Conservation (phyloP, 139 green algal genomes). For the Volvox africanus region DNA sequence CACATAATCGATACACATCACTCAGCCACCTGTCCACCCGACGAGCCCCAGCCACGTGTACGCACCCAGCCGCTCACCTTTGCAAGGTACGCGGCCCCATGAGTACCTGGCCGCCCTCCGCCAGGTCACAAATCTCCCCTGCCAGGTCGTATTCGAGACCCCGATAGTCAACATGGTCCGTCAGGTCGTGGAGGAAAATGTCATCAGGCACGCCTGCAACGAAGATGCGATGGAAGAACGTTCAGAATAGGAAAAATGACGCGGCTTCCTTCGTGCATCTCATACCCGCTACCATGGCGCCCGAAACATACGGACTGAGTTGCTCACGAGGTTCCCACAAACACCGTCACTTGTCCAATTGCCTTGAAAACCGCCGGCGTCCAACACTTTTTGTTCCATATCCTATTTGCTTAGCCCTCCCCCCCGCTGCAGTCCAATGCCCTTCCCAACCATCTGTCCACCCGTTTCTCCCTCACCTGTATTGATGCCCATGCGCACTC, state of each 20-base stretch:
- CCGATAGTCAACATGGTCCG: constrained; percentile 67
- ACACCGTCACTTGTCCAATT: too few species aligned
- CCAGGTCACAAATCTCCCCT: constrained; percentile 60
- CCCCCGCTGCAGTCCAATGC: too few species aligned
- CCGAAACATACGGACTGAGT: too few species aligned
- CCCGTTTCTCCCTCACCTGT: constrained; percentile 42
- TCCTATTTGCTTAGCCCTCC: too few species aligned
- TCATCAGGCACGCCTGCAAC: constrained; percentile 59
- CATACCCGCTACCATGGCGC: too few species aligned
- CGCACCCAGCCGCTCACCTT: constrained; percentile 22
- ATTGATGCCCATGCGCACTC: constrained; percentile 72
- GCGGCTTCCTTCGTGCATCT: too few species aligned
- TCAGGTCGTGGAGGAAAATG: constrained; percentile 70
- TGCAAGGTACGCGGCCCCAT: constrained; percentile 64
- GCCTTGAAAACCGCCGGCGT: too few species aligned
- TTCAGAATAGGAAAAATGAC: neutral
- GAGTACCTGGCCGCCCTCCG: constrained; percentile 62
- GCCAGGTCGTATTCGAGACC: constrained; percentile 64
- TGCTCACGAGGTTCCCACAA: too few species aligned
- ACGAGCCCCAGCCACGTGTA: neutral
- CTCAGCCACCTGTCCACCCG: neutral
- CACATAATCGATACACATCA: too few species aligned
- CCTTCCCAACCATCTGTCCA: neutral
- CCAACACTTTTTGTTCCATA: too few species aligned
- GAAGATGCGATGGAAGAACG: neutral